Base-by-base conservation (phyloP, 2,329 filamentous ascomycete species). In the Colletotrichum karsti region DNA sequence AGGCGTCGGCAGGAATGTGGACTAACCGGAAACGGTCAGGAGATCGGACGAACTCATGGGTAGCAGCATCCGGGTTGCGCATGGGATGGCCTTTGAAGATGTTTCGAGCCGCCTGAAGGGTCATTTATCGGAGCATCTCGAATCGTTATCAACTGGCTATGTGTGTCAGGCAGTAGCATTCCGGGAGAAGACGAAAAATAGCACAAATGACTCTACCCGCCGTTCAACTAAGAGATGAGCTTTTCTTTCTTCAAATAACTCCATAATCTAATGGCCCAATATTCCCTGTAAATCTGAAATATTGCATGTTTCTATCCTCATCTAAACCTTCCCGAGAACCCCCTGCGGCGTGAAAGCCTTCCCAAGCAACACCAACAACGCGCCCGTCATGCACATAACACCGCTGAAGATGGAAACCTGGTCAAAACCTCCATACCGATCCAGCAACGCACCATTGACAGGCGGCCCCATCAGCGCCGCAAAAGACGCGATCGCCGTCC, bases 381-480 rank as follows among this genome's bases (percentile, higher is more conserved):
- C 73, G 4, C 55, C 67, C 7, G 53, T 69, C 20, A 74, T 20
- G 8, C 72, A 71, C 69, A 75, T 69, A 37, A 70, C 9, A 24
- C 71, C 72, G 57, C 70, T 70, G 67, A 70, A 75, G 24, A 46
- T 67, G 22, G 26, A 75, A 1, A 75, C 67, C 35, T 78, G 62
- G 3, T 60, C 42, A 33, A 75, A 77, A 0, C 74, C 70, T 0
- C 59, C 78, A 61, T 83, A 85, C 9, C 57, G 71, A 3, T 79
- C 75, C 4, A 88, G 10, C 8, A 82, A 55, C 0, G 68, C 75
- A 1, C 79, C 79, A 2, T 75, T 78, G 18, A 79, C 71, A 0
- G 76, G 76, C 3, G 73, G 74, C 0, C 79, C 86, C 4, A 86
- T 78, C 35, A 90, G 71, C 4, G 78, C 79, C 1, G 80, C 84